These are phyloP conservation scores for Verbascum thapsus DNA, from an alignment of 257 asterid genomes.

Conservation along the genomic window DNA sequence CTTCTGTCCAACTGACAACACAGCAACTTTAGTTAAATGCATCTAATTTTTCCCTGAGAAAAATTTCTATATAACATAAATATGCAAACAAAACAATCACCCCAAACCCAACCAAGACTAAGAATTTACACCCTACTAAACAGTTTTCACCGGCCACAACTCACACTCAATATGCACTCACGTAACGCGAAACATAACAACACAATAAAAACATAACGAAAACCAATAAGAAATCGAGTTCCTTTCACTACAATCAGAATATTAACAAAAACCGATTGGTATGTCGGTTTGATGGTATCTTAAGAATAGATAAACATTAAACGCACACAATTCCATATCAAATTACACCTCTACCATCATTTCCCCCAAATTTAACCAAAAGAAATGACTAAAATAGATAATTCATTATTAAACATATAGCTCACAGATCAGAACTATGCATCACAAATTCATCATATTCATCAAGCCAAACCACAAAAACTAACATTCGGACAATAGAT, in stretches of 20 bases:
- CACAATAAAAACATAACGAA: too few relatives aligned
- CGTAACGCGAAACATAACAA: too few relatives aligned
- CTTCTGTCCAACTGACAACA: not conserved
- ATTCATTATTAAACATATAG: not conserved
- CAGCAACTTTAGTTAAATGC: not conserved
- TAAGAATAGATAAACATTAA: not conserved
- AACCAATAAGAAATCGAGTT: too few relatives aligned
- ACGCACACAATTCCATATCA: not conserved
- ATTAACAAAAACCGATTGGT: too few relatives aligned
- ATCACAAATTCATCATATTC: not conserved
- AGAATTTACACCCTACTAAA: not conserved
- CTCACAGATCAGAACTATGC: conserved; percentile 16
- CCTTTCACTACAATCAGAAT: too few relatives aligned
- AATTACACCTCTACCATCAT: not conserved
- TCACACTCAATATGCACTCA: not conserved
- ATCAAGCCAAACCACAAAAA: too few relatives aligned
- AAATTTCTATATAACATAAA: not conserved
- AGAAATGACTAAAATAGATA: not conserved
- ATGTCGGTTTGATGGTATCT: too few relatives aligned
- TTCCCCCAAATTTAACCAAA: not conserved
- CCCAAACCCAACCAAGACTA: not conserved
- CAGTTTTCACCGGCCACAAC: not conserved
- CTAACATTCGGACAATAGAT: too few relatives aligned
- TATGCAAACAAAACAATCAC: not conserved
- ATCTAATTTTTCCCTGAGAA: not conserved